Evolutionary conservation across 2,329 filamentous ascomycete species (phyloP), one percentile per base, ranked within the genome.

Genomic region (Aspergillus udagawae): DNA sequence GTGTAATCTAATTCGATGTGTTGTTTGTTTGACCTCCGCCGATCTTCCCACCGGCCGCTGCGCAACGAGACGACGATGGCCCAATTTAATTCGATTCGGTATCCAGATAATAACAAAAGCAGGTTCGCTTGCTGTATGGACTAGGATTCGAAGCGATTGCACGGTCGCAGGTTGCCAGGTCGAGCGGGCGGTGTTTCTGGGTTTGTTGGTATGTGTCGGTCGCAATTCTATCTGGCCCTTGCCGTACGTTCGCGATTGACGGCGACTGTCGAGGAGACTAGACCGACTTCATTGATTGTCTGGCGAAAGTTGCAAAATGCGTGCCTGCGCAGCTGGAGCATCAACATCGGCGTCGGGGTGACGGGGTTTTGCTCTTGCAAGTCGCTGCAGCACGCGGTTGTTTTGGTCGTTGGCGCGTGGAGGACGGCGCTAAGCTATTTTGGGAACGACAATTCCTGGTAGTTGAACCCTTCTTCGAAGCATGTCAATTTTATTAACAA

Each of bases 401-500:
- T 73, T 74, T 74, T 73, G 71, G 71, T 73, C 65, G 67, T 70
- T 70, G 66, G 68, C 70, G 71, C 70, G 71, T 72, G 71, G 69
- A 50, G 68, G 64, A 62, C 45, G 53, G 54, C 70, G 65, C 71
- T 73, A 74, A 64, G 57, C 69, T 61, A 14, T 32, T 73, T 73
- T 65, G 45, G 70, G 69, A 53, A 23, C 27, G 12, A 53, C 52
- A 35, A 27, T 32, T 44, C 21, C 21, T 38, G 10, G n/a, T 10
- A 38, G 5, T 17, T 17, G 14, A 38, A 6, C 14, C 17, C 14
- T 17, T 21, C 44, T 52, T 27, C 12, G 14, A 17, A 27, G 32
- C 14, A 38, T 38, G 5, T 17, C 12, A 14, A 17, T 6, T 14
- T 2, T 35, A 35, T 17, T 35, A 17, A 35, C 32, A 35, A 35